These are phyloP conservation scores for Hericium alpestre DNA, from an alignment of 768 basidiomycete genomes.

Conservation along the genomic window DNA sequence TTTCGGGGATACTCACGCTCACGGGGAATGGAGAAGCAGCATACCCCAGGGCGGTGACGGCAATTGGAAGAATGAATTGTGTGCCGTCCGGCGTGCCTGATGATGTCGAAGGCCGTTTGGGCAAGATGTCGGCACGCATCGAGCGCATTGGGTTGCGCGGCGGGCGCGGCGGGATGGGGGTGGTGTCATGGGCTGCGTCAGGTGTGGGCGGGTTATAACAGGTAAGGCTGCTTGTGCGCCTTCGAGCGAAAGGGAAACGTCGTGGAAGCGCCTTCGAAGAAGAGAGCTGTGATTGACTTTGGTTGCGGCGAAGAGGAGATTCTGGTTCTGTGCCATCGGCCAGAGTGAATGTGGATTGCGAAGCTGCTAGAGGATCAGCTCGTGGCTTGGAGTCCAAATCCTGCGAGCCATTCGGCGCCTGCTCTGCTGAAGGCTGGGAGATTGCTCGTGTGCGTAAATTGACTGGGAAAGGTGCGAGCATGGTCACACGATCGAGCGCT, in stretches of 20 bases:
- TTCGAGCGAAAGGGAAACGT: slow-evolving; percentile 1
- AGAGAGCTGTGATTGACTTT: not conserved
- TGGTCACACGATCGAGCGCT: not conserved
- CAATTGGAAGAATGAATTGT: not conserved
- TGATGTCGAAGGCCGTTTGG: slow-evolving; percentile 6
- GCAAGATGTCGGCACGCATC: not conserved
- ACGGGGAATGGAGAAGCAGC: slow-evolving; percentile 6
- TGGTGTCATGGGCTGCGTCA: not conserved
- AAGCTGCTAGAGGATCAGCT: not conserved
- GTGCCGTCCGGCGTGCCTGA: slow-evolving; percentile 3
- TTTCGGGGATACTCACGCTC: not conserved
- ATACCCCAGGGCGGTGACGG: slow-evolving; percentile 2
- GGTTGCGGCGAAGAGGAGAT: not conserved
- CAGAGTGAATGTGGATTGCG: not conserved
- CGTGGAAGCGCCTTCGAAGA: not conserved
- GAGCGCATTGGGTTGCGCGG: not conserved
- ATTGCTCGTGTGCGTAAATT: not conserved
- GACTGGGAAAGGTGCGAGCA: not conserved
- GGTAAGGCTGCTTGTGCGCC: slow-evolving; percentile 8
- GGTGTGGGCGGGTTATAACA: not conserved
- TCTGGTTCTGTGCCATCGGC: not conserved
- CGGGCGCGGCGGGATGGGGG: not conserved
- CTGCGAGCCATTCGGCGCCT: not conserved
- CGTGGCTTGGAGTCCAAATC: not conserved
- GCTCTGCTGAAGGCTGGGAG: not conserved